Conservation (phyloP, 176 grass and related monocot species). For the Themeda triandra region DNA sequence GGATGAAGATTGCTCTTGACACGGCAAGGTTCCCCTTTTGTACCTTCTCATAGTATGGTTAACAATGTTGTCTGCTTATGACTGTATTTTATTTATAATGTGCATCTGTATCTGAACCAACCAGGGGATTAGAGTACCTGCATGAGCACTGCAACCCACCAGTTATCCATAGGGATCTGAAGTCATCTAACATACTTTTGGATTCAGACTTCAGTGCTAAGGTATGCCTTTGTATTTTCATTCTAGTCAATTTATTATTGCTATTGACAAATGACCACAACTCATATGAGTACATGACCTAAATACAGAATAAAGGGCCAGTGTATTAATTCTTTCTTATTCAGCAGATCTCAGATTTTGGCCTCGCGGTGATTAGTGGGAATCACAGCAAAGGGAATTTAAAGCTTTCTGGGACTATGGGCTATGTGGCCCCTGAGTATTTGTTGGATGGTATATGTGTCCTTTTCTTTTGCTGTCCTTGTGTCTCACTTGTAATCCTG, state of each 20-base stretch:
- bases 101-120: constrained; percentile 33
- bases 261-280: not conserved
- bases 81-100: constrained; percentile 30
- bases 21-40: constrained; percentile 72
- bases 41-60: not conserved
- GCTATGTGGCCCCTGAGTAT: constrained; percentile 95
- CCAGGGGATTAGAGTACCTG: constrained; percentile 94
- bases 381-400: constrained; percentile 70
- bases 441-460: constrained; percentile 66
- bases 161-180: constrained; percentile 95
- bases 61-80: not conserved
- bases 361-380: constrained; percentile 70
- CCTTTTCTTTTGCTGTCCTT: not conserved
- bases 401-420: constrained; percentile 80
- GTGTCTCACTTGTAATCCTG: not conserved
- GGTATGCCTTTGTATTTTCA: constrained; percentile 46
- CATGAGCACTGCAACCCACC: constrained; percentile 87
- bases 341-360: constrained; percentile 92
- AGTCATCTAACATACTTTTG: constrained; percentile 96
- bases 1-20: constrained; percentile 98
- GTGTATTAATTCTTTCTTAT: not conserved
- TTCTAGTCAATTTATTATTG: constrained; percentile 19
- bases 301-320: not conserved
- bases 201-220: constrained; percentile 88
- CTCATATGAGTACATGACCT: not conserved